Percentiles rank a stretch among this genome's conserved stretches.
Evolutionary conservation across 2,329 filamentous ascomycete species (phyloP).

Genomic region (Colletotrichum sp.): DNA sequence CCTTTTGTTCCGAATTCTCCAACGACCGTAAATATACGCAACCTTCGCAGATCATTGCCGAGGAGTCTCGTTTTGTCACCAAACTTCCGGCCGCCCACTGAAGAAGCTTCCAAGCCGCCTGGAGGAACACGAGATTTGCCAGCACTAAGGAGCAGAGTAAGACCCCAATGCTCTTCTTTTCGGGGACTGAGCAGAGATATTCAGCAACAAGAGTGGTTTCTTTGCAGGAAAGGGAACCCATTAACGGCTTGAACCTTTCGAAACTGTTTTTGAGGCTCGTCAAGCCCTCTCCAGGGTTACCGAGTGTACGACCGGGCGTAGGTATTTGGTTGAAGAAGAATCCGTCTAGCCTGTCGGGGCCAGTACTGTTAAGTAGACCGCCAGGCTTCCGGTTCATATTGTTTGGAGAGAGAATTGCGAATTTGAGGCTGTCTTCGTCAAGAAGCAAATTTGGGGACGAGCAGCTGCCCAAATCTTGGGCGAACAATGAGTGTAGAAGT

Average conservation of each 20-base stretch:
- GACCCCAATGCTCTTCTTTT: background rate
- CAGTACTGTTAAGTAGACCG: background rate
- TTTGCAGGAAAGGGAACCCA: background rate
- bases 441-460: background rate
- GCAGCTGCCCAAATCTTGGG: background rate
- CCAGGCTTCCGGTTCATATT: background rate
- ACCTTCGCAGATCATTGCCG: background rate
- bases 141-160: background rate
- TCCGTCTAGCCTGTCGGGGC: rapidly evolving
- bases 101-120: background rate
- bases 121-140: background rate
- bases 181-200: background rate
- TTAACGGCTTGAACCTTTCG: background rate
- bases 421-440: background rate
- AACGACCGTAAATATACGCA: background rate
- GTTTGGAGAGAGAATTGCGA: background rate
- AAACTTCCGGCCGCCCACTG: background rate
- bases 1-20: background rate
- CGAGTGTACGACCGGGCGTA: background rate
- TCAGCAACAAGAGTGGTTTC: background rate
- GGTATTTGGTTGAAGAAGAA: background rate
- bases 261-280: background rate
- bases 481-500: background rate
- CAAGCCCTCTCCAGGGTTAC: background rate
- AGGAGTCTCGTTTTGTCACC: background rate